phyloP scores from a whole-genome alignment of 2,329 filamentous ascomycete species.

The Thyridium curvatum region DNA sequence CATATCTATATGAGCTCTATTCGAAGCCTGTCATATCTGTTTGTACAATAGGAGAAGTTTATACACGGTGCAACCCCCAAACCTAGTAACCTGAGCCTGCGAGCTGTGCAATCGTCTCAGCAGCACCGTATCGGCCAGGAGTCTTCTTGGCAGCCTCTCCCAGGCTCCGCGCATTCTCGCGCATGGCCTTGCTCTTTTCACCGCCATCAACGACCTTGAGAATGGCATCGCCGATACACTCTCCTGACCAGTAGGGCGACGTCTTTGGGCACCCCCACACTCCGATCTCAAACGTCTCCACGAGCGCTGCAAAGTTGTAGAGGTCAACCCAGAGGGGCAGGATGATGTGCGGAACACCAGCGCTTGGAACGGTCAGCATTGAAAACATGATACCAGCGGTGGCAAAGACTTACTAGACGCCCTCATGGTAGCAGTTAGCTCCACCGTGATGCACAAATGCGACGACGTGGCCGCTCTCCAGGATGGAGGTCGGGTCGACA shows the following conservation, averaged over 20 bases:
- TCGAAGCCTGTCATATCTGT: too few species aligned
- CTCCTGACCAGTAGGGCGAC: conserved; percentile 21
- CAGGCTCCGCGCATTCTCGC: conserved; percentile 12
- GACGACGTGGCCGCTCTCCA: conserved; percentile 26
- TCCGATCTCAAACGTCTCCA: conserved; percentile 35
- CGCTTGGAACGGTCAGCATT: conserved; percentile 15
- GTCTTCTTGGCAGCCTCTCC: conserved; percentile 3
- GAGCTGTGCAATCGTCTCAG: conserved; percentile 1
- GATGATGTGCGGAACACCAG: conserved; percentile 36
- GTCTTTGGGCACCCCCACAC: conserved; percentile 27
- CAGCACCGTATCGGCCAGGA: conserved; percentile 8
- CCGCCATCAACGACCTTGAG: conserved; percentile 11
- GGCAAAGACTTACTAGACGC: conserved; percentile 25
- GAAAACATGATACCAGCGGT: neutral
- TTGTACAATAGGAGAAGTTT: too few species aligned
- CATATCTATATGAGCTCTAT: too few species aligned
- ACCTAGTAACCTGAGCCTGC: neutral
- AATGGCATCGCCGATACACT: conserved; percentile 19
- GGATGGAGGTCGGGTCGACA: conserved; percentile 22
- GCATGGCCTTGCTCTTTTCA: conserved; percentile 5
- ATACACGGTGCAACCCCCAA: too few species aligned
- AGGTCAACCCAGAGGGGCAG: conserved; percentile 40
- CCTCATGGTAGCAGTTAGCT: conserved; percentile 35
- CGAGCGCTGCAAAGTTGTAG: conserved; percentile 35
- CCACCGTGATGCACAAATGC: conserved; percentile 32